These are phyloP conservation scores for Lactarius tabidus DNA, from an alignment of 768 basidiomycete species.

Conservation along the genomic window DNA sequence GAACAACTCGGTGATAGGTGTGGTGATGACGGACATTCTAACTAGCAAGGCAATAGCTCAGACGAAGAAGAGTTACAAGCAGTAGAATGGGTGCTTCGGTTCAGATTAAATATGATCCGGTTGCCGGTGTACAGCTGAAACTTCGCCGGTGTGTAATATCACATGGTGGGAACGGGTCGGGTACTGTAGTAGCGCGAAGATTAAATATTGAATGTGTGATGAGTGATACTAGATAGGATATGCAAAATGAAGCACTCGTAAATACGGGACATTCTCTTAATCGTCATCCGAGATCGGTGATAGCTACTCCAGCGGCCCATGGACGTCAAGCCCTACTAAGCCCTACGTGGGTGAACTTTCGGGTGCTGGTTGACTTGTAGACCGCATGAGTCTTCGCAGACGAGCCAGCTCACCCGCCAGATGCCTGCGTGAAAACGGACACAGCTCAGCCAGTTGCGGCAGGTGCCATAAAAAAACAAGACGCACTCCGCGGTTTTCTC, in stretches of 20 bases:
- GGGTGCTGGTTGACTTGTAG: slow-evolving; percentile 33
- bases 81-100: neutral
- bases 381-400: slow-evolving; percentile 69
- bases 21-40: slow-evolving; percentile 61
- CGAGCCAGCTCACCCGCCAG: slow-evolving; percentile 62
- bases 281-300: neutral
- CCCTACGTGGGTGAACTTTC: slow-evolving; percentile 16
- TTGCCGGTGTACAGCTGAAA: neutral
- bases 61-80: neutral
- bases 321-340: neutral
- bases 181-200: neutral
- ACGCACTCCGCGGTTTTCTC: slow-evolving; percentile 60
- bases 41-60: neutral
- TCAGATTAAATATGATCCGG: neutral
- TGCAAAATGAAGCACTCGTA: slow-evolving; percentile 19
- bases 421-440: slow-evolving; percentile 37
- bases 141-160: neutral
- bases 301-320: too few relatives aligned
- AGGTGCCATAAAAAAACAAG: neutral
- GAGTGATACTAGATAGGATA: slow-evolving; percentile 20
- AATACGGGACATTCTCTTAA: slow-evolving; percentile 1
- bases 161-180: neutral
- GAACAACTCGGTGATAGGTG: slow-evolving; percentile 86
- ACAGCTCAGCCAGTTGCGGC: slow-evolving; percentile 7
- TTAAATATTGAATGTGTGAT: slow-evolving; percentile 16